A percentile compares a stretch with the other conserved stretches of the same genome.
Evolutionary conservation across 495 filamentous ascomycete species (phyloP).

Genomic region (Talaromyces proteolyticus): DNA sequence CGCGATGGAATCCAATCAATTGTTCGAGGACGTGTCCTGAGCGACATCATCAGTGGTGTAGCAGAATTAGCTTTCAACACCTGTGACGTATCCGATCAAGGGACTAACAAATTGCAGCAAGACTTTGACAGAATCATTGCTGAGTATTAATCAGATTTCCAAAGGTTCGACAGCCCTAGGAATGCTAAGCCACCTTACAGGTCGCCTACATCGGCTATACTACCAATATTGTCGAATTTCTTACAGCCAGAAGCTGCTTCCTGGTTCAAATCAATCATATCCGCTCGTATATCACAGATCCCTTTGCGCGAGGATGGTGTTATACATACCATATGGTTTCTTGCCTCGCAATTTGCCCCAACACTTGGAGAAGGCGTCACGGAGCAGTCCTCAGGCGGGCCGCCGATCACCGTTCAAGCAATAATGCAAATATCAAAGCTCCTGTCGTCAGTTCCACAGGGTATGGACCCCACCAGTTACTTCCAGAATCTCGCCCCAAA

Average conservation of each 20-base stretch:
- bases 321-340: conserved; percentile 63
- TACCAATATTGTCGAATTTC: conserved; percentile 40
- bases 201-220: conserved; percentile 32
- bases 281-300: conserved; percentile 49
- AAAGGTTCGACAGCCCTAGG: not conserved
- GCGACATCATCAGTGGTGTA: conserved; percentile 35
- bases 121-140: conserved; percentile 31
- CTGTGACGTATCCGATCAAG: conserved; percentile 9
- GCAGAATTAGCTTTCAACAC: conserved; percentile 38
- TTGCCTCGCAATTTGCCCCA: conserved; percentile 53
- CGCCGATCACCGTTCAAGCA: conserved; percentile 66
- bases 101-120: conserved; percentile 16
- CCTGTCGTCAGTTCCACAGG: conserved; percentile 56
- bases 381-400: conserved; percentile 35
- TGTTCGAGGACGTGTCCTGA: conserved; percentile 36
- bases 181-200: conserved; percentile 21
- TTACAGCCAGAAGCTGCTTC: conserved; percentile 36
- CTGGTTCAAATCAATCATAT: conserved; percentile 45
- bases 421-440: conserved; percentile 60
- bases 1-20: conserved; percentile 31
- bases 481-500: conserved; percentile 62
- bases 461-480: conserved; percentile 50
- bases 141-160: conserved; percentile 25
- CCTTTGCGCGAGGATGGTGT: conserved; percentile 64
- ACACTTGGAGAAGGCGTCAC: conserved; percentile 32